Evolutionary conservation across 495 filamentous ascomycete genomes (phyloP).

Genomic region (Trichoderma erinaceum): DNA sequence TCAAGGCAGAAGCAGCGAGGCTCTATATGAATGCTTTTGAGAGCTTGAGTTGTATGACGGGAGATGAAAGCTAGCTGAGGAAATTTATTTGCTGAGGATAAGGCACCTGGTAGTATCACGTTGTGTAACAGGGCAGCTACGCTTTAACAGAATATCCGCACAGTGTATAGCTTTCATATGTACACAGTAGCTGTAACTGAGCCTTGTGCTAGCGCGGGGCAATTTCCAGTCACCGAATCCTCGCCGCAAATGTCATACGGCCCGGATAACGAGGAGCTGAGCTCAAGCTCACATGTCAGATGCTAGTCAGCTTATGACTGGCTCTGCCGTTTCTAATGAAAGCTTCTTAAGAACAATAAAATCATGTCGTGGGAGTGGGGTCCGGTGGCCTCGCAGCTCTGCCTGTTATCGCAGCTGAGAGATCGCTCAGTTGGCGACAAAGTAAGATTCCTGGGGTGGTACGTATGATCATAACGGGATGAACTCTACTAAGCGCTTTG

Average conservation of each 20-base stretch:
- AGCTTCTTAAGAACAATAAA: neutral
- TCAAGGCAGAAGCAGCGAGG: neutral
- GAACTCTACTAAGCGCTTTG: neutral
- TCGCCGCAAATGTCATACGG: neutral
- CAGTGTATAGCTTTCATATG: neutral
- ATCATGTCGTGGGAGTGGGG: slow-evolving; percentile 49
- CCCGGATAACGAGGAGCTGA: too few relatives aligned
- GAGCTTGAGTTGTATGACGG: neutral
- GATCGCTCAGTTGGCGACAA: slow-evolving; percentile 56
- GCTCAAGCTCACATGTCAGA: neutral
- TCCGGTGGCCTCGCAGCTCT: slow-evolving; percentile 59
- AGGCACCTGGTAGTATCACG: too few relatives aligned
- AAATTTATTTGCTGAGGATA: neutral
- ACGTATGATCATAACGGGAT: slow-evolving; percentile 34
- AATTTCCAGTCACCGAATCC: neutral
- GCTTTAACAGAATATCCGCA: neutral
- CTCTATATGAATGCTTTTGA: neutral
- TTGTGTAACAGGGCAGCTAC: too few relatives aligned
- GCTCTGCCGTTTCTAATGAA: neutral
- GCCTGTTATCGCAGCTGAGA: slow-evolving; percentile 60
- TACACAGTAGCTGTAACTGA: neutral
- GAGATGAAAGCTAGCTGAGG: neutral
- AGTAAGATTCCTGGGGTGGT: slow-evolving; percentile 91
- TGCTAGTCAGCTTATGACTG: neutral
- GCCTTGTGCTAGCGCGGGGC: slow-evolving; percentile 6